These are phyloP conservation scores for Russula griseocarnosa DNA, from an alignment of 768 basidiomycete genomes.

Conservation along the genomic window DNA sequence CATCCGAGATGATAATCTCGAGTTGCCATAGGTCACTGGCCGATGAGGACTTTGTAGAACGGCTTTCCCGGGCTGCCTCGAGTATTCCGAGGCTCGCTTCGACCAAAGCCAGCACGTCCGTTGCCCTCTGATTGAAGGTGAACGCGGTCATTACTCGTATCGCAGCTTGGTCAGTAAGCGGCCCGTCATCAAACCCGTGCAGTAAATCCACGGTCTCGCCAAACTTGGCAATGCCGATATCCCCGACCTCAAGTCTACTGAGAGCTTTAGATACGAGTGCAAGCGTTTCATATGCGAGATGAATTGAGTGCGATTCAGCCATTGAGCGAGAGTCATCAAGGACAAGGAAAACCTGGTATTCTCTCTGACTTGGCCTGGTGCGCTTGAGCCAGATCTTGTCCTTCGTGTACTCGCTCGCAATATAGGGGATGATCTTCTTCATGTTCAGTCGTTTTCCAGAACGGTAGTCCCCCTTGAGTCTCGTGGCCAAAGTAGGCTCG, in stretches of 20 bases:
- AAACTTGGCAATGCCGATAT: slow-evolving; percentile 86
- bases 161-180: slow-evolving; percentile 78
- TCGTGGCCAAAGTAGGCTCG: slow-evolving; percentile 89
- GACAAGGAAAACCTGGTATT: slow-evolving; percentile 92
- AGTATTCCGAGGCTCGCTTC: slow-evolving; percentile 73
- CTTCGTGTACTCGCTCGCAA: slow-evolving; percentile 98
- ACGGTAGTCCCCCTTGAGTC: slow-evolving; percentile 94
- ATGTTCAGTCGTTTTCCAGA: slow-evolving; percentile 97
- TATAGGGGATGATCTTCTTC: slow-evolving; percentile 97
- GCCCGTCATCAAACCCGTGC: slow-evolving; percentile 79
- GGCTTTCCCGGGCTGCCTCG: slow-evolving; percentile 69
- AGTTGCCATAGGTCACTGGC: slow-evolving; percentile 93
- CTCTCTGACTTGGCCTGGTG: slow-evolving; percentile 87
- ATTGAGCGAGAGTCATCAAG: slow-evolving; percentile 97
- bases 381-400: slow-evolving; percentile 98
- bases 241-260: slow-evolving; percentile 90
- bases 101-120: slow-evolving; percentile 79
- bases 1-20: slow-evolving; percentile 97
- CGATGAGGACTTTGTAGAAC: slow-evolving; percentile 54
- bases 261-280: slow-evolving; percentile 89
- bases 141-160: slow-evolving; percentile 79
- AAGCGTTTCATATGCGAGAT: slow-evolving; percentile 91
- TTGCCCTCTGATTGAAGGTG: slow-evolving; percentile 83
- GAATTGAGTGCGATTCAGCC: slow-evolving; percentile 88
- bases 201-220: slow-evolving; percentile 84